phyloP scores from a whole-genome alignment of 345 rosid genomes.

The Microthlaspi erraticum region DNA sequence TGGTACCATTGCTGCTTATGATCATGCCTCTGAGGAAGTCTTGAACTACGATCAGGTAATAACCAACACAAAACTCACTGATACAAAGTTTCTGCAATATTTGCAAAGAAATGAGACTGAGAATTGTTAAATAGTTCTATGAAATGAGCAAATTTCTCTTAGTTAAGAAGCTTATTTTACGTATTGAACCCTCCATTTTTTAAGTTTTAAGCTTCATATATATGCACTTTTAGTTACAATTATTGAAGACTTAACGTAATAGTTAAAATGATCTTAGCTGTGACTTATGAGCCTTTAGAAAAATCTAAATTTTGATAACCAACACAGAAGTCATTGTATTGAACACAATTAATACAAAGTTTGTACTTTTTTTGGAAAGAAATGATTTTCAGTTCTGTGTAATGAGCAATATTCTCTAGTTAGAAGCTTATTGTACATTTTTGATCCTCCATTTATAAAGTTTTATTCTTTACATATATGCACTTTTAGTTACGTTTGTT shows the following conservation, averaged over 20 bases:
- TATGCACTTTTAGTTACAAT: too few species aligned
- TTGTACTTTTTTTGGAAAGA: background rate
- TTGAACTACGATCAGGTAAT: constrained; percentile 90
- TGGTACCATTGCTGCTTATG: constrained; percentile 83
- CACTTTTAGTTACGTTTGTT: background rate
- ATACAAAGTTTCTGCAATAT: background rate
- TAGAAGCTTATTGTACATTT: background rate
- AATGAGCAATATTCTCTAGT: background rate
- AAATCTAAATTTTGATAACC: constrained; percentile 16
- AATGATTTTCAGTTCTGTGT: background rate
- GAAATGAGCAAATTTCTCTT: too few species aligned
- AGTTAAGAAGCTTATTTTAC: too few species aligned
- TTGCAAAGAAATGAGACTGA: background rate
- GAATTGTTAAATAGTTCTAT: too few species aligned
- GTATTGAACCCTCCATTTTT: too few species aligned
- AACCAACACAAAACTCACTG: background rate
- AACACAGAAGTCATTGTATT: background rate
- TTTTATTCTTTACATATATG: background rate
- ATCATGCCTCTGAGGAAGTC: constrained; percentile 87
- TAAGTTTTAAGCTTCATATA: too few species aligned
- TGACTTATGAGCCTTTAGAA: too few species aligned
- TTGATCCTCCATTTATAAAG: background rate
- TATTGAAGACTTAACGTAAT: too few species aligned
- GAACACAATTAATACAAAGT: background rate
- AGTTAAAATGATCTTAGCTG: too few species aligned